These are phyloP conservation scores for Botrytis deweyae DNA, from an alignment of 2,329 filamentous ascomycete species.

Conservation along the genomic window DNA sequence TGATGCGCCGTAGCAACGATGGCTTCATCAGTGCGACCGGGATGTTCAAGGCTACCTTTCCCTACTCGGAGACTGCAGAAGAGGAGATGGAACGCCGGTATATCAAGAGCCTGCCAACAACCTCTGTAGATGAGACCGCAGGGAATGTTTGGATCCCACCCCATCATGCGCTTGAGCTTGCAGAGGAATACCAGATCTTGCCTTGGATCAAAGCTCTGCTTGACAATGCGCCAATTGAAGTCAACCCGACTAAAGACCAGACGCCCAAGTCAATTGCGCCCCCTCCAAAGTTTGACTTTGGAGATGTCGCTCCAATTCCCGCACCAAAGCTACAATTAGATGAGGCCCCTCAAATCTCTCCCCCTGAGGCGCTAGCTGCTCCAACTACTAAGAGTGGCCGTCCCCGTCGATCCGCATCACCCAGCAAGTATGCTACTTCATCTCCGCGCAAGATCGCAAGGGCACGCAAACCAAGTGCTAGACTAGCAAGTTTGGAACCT, in stretches of 20 bases:
- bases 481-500: conserved; percentile 45
- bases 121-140: conserved; percentile 87
- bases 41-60: conserved; percentile 91
- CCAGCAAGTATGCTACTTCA: conserved; percentile 52
- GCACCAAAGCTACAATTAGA: neutral
- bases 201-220: conserved; percentile 91
- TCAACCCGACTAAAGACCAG: conserved; percentile 41
- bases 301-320: neutral
- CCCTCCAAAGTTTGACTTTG: conserved; percentile 65
- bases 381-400: conserved; percentile 42
- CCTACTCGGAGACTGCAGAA: conserved; percentile 69
- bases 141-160: conserved; percentile 97
- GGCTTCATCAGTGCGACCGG: conserved; percentile 83
- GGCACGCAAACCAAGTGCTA: conserved; percentile 45
- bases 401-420: conserved; percentile 58
- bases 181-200: conserved; percentile 81
- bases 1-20: conserved; percentile 88
- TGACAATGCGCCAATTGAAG: conserved; percentile 75
- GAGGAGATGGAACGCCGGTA: conserved; percentile 77
- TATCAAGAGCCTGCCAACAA: conserved; percentile 78
- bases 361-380: conserved; percentile 30
- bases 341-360: conserved; percentile 13
- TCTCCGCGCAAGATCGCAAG: conserved; percentile 46
- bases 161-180: conserved; percentile 73
- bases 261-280: conserved; percentile 74